A percentile compares a stretch with the other conserved stretches of the same genome.
phyloP scores from a whole-genome alignment of 2,329 filamentous ascomycete genomes.

The Pseudogymnoascus sp. region DNA sequence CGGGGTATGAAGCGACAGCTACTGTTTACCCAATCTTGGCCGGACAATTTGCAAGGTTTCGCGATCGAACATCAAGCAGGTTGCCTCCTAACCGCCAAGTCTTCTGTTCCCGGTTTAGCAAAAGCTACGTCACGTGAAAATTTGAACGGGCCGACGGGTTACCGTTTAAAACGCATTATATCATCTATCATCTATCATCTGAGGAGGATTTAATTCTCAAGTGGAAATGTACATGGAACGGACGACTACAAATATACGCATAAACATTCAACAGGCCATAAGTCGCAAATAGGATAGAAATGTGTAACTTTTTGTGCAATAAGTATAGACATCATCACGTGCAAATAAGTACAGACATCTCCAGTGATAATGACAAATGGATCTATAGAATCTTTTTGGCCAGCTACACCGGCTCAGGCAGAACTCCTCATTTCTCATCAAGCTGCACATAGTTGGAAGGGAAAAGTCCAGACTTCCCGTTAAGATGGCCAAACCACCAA shows the following conservation, averaged over 20 bases:
- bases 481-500: slow-evolving; percentile 92
- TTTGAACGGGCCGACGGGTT: background rate
- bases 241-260: background rate
- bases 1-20: background rate
- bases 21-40: slow-evolving; percentile 9
- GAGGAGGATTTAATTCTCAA: background rate
- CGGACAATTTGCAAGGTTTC: slow-evolving; percentile 9
- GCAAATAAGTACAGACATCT: background rate
- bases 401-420: background rate
- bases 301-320: background rate
- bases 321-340: slow-evolving; percentile 1
- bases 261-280: background rate
- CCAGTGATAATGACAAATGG: slow-evolving; percentile 1
- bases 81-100: slow-evolving; percentile 8
- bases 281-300: background rate
- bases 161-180: background rate
- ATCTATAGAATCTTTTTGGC: slow-evolving; percentile 2
- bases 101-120: background rate
- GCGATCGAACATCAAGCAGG: slow-evolving; percentile 3
- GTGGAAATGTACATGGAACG: background rate
- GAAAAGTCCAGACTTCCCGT: slow-evolving; percentile 77
- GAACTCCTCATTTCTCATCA: slow-evolving; percentile 20
- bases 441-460: slow-evolving; percentile 63
- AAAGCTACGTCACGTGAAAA: background rate
- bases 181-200: background rate